Evolutionary conservation across 2,329 filamentous ascomycete species (phyloP).

Genomic region (Triangularia verruculosa): DNA sequence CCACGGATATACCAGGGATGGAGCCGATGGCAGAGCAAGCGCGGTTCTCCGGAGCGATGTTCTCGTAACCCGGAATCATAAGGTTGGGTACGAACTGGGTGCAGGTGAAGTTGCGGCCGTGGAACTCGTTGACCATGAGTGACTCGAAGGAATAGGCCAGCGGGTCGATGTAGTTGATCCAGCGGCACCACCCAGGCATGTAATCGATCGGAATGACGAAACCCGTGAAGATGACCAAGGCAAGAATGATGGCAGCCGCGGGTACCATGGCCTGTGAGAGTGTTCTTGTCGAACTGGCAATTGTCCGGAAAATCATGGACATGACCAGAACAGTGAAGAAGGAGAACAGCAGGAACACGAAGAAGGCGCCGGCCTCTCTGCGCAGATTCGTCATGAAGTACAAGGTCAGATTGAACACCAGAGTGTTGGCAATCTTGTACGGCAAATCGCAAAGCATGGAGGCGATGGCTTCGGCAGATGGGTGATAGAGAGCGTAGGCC

Average conservation of each 20-base stretch:
- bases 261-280: conserved; percentile 63
- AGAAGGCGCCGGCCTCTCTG: conserved; percentile 72
- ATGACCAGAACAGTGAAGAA: conserved; percentile 72
- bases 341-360: conserved; percentile 78
- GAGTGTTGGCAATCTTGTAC: conserved; percentile 71
- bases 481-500: conserved; percentile 85
- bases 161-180: conserved; percentile 80
- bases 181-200: conserved; percentile 78
- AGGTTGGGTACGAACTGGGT: conserved; percentile 44
- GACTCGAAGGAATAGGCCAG: conserved; percentile 78
- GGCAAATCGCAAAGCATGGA: conserved; percentile 86
- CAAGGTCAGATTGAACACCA: conserved; percentile 74
- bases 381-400: conserved; percentile 88
- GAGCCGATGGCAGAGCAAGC: conserved; percentile 62
- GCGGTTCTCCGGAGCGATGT: conserved; percentile 38
- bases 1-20: conserved; percentile 46
- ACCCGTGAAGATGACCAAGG: conserved; percentile 67
- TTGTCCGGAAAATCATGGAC: conserved; percentile 83
- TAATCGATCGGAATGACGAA: conserved; percentile 64
- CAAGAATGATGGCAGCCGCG: conserved; percentile 59
- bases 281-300: conserved; percentile 72
- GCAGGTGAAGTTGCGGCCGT: conserved; percentile 58
- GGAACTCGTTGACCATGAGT: conserved; percentile 81
- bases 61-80: conserved; percentile 36
- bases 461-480: conserved; percentile 80